Evolutionary conservation across 2,329 filamentous ascomycete genomes (phyloP).

Genomic region (Bipolaris victoriae): DNA sequence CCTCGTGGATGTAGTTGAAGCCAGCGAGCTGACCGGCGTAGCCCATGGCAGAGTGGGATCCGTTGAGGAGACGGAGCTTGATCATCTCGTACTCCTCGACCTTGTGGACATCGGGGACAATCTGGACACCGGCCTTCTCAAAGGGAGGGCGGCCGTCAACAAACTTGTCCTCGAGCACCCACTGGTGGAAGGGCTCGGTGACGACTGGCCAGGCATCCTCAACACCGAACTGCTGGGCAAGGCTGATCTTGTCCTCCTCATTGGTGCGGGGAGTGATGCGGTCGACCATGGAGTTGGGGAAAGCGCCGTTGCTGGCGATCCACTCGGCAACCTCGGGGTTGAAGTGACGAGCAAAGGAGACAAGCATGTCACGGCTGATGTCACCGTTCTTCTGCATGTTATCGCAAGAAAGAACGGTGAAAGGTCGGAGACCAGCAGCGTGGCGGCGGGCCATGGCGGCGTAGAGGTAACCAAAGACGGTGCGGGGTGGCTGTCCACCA

Average conservation of each 20-base stretch:
- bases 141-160: slow-evolving; percentile 36
- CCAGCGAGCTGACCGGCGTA: slow-evolving; percentile 35
- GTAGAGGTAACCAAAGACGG: slow-evolving; percentile 37
- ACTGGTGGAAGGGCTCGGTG: slow-evolving; percentile 39
- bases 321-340: slow-evolving; percentile 34
- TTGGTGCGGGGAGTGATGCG: slow-evolving; percentile 38
- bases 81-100: slow-evolving; percentile 39
- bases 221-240: slow-evolving; percentile 33
- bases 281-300: slow-evolving; percentile 43
- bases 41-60: slow-evolving; percentile 36
- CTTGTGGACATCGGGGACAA: slow-evolving; percentile 34
- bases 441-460: slow-evolving; percentile 33
- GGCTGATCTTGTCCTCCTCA: slow-evolving; percentile 28
- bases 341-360: slow-evolving; percentile 31
- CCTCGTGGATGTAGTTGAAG: slow-evolving; percentile 38
- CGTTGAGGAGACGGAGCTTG: slow-evolving; percentile 39
- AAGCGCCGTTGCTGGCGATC: slow-evolving; percentile 37
- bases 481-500: slow-evolving; percentile 31
- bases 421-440: slow-evolving; percentile 34
- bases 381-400: slow-evolving; percentile 42
- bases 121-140: slow-evolving; percentile 40
- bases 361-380: slow-evolving; percentile 36
- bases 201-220: slow-evolving; percentile 38
- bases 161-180: slow-evolving; percentile 41
- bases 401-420: slow-evolving; percentile 40